A percentile compares a stretch with the other conserved stretches of the same genome.
phyloP scores from a whole-genome alignment of 768 basidiomycete genomes.

The Xerocomus brunneocitrinus region DNA sequence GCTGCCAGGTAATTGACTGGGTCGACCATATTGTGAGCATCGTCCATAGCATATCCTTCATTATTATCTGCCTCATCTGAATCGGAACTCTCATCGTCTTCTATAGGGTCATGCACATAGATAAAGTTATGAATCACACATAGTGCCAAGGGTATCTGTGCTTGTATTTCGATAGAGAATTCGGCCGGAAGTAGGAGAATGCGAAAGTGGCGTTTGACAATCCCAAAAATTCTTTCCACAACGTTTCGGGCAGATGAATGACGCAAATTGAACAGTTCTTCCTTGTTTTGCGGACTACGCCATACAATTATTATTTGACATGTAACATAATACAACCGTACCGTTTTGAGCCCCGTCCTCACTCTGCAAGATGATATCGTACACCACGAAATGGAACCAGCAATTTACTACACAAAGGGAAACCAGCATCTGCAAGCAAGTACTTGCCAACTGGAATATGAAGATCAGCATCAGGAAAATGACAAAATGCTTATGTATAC shows the following conservation, averaged over 20 bases:
- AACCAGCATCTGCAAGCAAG: constrained; percentile 6
- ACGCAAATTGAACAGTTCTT: background rate
- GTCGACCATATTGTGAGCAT: background rate
- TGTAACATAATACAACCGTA: background rate
- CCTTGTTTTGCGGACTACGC: background rate
- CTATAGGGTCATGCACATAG: background rate
- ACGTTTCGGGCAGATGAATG: background rate
- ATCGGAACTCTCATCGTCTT: background rate
- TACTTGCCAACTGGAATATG: background rate
- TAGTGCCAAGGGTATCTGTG: background rate
- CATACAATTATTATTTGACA: background rate
- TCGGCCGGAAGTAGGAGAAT: background rate
- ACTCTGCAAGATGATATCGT: constrained; percentile 23
- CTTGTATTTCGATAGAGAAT: background rate
- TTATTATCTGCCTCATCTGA: background rate
- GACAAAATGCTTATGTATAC: too few relatives aligned
- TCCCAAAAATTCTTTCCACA: background rate
- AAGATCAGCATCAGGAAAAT: background rate
- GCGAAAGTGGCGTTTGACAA: background rate
- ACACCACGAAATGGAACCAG: constrained; percentile 37
- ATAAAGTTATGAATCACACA: background rate
- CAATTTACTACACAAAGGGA: constrained; percentile 17
- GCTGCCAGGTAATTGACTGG: too few relatives aligned
- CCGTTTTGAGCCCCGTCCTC: background rate
- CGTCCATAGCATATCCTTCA: background rate